phyloP scores from a whole-genome alignment of 2,329 filamentous ascomycete species.

The Juglanconis oblonga region DNA sequence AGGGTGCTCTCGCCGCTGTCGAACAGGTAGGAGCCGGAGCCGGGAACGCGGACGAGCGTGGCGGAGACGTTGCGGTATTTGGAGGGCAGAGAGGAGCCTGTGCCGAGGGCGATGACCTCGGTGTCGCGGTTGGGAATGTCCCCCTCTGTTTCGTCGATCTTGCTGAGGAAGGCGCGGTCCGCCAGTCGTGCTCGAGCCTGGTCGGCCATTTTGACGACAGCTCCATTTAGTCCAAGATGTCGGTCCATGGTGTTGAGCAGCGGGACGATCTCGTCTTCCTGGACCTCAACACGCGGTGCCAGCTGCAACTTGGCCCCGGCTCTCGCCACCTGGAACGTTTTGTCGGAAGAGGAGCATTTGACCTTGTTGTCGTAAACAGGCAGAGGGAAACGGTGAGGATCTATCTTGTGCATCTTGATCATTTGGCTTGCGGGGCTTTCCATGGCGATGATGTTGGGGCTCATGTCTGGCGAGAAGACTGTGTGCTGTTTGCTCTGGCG shows the following conservation, averaged over 20 bases:
- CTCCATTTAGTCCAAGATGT: conserved; percentile 33
- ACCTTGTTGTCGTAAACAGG: conserved; percentile 61
- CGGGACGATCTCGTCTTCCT: conserved; percentile 44
- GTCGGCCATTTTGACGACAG: conserved; percentile 52
- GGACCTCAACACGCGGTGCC: conserved; percentile 44
- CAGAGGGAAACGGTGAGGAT: conserved; percentile 68
- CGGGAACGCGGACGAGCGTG: conserved; percentile 80
- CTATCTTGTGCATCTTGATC: conserved; percentile 68
- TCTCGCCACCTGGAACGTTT: conserved; percentile 37
- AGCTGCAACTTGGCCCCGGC: conserved; percentile 44
- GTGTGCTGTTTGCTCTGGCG: conserved; percentile 66
- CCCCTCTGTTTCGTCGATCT: conserved; percentile 51
- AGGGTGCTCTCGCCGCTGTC: conserved; percentile 92
- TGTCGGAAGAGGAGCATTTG: conserved; percentile 8
- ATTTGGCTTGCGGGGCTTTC: conserved; percentile 64
- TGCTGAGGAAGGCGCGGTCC: conserved; percentile 43
- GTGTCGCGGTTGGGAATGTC: conserved; percentile 71
- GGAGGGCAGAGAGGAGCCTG: conserved; percentile 84
- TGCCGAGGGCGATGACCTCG: conserved; percentile 81
- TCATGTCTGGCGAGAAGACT: conserved; percentile 71
- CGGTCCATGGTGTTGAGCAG: conserved; percentile 48
- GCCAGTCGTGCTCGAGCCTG: conserved; percentile 40
- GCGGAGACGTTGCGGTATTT: conserved; percentile 95
- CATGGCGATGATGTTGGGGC: conserved; percentile 72
- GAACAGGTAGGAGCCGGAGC: conserved; percentile 81